Percentiles rank a stretch among this genome's conserved stretches.
Evolutionary conservation across 257 asterid species (phyloP).

Genomic region (Jasminum sambac): DNA sequence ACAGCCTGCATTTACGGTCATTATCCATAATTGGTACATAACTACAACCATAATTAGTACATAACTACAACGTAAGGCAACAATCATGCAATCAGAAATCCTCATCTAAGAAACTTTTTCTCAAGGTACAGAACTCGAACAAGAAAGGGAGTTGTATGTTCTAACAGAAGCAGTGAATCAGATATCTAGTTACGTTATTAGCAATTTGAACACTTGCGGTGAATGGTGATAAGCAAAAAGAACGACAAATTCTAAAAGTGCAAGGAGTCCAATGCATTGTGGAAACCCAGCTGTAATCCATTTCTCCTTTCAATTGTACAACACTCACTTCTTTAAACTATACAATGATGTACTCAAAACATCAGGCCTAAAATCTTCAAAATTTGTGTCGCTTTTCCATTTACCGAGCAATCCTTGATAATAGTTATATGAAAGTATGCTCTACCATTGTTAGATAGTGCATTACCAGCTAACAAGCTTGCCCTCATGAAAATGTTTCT

Average conservation of each 20-base stretch:
- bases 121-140: not conserved
- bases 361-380: not conserved
- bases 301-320: not conserved
- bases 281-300: not conserved
- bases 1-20: constrained; percentile 65
- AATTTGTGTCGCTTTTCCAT: not conserved
- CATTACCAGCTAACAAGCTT: not conserved
- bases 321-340: not conserved
- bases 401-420: not conserved
- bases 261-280: not conserved
- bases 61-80: not conserved
- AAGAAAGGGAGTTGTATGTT: not conserved
- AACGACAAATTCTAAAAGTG: not conserved
- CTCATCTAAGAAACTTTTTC: not conserved
- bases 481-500: not conserved
- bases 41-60: constrained; percentile 12
- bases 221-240: not conserved
- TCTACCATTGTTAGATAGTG: not conserved
- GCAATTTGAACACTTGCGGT: not conserved
- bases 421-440: not conserved
- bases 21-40: constrained; percentile 14
- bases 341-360: not conserved
- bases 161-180: not conserved
- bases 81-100: not conserved
- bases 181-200: not conserved